Base-by-base conservation (phyloP, 345 rosid genomes). In the Ricinus communis region DNA sequence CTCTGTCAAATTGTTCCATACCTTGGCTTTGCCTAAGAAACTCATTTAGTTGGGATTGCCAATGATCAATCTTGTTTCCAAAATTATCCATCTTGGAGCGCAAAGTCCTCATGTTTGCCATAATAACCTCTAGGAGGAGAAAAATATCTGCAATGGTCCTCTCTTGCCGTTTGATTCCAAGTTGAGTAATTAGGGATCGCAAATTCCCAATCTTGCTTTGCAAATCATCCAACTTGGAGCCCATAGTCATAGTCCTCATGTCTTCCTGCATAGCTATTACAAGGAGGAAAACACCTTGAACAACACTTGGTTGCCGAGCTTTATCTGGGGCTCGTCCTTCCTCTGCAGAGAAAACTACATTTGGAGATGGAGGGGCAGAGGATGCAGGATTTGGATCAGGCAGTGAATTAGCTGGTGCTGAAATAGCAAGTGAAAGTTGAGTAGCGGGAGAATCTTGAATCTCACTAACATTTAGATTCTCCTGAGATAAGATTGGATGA, bases 201-300 rank as follows among this genome's bases (percentile, higher is more conserved):
- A 61, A 61, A 38, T 61, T 25, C 28, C 21, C 28, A 40, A 41
- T 61, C 6, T 33, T 33, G 4, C 38, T 33, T 6, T 6, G 38
- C 38, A 33, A 33, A 33, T 33, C 38, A 33, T 33, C 38, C 38
- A 33, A 33, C 38, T 6, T 33, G 38, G 38, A 33, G 65, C 21
- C 49, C 28, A 61, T n/a, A 38, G 8, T 60, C 64, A 60, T 16
- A 3, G 4, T 33, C 18, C 64, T 38, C 65, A 61, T 61, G 25
- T 61, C 65, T 22, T 61, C 65, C 65, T 38, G 38, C 65, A 61
- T 38, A 5, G 47, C 49, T 49, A 11, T 41, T 61, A 61, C 46
- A 41, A 61, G 27, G 25, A 38, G 19, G 49, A 21, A 38, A 61
- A 61, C 21, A n/a, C 28, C 28, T 40, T 40, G 47, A 10, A 38